Evolutionary conservation across 257 asterid species (phyloP).

Genomic region (Thymus quinquecostatus): DNA sequence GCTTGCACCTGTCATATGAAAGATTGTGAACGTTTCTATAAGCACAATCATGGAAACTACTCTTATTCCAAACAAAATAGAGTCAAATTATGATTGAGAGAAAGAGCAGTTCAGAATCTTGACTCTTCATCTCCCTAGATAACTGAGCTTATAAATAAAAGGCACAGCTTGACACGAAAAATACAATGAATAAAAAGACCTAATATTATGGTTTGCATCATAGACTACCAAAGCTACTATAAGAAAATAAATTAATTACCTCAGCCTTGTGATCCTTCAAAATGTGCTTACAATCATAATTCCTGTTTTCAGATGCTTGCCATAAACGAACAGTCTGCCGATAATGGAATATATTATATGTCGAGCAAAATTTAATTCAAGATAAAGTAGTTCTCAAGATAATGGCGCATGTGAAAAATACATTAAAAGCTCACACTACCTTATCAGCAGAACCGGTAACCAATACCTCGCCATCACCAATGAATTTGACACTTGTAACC

Average conservation of each 20-base stretch:
- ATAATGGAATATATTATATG: conserved; percentile 16
- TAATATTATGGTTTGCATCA: background rate
- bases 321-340: conserved; percentile 97
- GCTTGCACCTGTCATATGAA: conserved; percentile 79
- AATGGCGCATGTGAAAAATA: background rate
- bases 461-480: conserved; percentile 66
- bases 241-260: conserved; percentile 43
- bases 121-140: background rate
- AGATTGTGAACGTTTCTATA: background rate
- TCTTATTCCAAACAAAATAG: background rate
- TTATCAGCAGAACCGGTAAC: conserved; percentile 90
- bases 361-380: background rate
- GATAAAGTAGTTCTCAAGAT: background rate
- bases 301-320: conserved; percentile 75
- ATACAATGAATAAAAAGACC: background rate
- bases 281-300: conserved; percentile 65
- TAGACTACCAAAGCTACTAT: background rate
- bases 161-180: background rate
- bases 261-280: conserved; percentile 91
- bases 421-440: conserved; percentile 40
- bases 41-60: background rate
- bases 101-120: background rate
- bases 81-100: background rate
- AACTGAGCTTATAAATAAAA: background rate
- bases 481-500: conserved; percentile 89